A percentile compares a stretch with the other conserved stretches of the same genome.
These are phyloP conservation scores for Penicillium pulvis DNA, from an alignment of 495 filamentous ascomycete species.

Conservation along the genomic window DNA sequence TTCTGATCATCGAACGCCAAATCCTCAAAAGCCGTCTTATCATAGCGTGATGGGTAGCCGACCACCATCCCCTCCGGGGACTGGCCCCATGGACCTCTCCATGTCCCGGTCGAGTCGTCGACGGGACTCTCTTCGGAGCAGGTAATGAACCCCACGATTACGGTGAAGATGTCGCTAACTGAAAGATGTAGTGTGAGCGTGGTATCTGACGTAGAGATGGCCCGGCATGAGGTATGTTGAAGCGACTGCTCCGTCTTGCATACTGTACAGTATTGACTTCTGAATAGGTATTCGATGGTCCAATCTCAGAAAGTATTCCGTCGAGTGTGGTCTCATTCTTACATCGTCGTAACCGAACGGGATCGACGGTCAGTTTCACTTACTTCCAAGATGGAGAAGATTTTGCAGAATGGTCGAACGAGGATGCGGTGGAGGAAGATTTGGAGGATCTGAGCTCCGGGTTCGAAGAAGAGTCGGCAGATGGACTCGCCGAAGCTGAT, in stretches of 20 bases:
- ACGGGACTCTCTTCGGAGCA: conserved; percentile 76
- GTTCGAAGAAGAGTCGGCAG: conserved; percentile 50
- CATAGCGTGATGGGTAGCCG: conserved; percentile 27
- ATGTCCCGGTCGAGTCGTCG: conserved; percentile 41
- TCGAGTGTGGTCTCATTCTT: conserved; percentile 87
- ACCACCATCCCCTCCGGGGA: conserved; percentile 27
- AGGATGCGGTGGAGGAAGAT: conserved; percentile 46
- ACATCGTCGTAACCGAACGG: conserved; percentile 71
- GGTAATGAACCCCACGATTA: conserved; percentile 33
- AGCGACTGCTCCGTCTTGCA: background rate
- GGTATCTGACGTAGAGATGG: conserved; percentile 98
- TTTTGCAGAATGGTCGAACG: conserved; percentile 51
- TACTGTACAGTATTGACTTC: background rate
- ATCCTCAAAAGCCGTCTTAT: background rate
- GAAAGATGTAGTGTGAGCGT: conserved; percentile 61
- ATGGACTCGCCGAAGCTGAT: conserved; percentile 32
- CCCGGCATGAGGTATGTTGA: conserved; percentile 80
- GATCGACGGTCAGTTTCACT: conserved; percentile 85
- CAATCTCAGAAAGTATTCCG: conserved; percentile 91
- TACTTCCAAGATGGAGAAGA: conserved; percentile 72
- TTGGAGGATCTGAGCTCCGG: conserved; percentile 48
- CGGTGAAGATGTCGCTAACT: conserved; percentile 23
- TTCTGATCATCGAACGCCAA: background rate
- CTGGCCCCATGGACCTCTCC: conserved; percentile 24
- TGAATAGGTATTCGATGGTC: conserved; percentile 82